A percentile compares a stretch with the other conserved stretches of the same genome.
Evolutionary conservation across 176 grass and related monocot species (phyloP).

Genomic region (Oropetium thomaeum): DNA sequence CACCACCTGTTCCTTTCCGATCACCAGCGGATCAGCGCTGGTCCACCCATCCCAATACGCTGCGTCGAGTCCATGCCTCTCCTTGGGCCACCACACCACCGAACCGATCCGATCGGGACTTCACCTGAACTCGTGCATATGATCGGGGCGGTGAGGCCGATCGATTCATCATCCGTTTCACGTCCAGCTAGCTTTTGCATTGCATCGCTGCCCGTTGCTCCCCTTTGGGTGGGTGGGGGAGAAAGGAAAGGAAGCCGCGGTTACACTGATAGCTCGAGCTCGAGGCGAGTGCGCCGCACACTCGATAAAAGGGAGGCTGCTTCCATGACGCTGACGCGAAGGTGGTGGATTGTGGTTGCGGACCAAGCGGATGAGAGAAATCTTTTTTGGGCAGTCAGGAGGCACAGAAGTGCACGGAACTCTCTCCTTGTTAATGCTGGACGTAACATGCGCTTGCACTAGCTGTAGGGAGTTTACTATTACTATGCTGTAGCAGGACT

Average conservation of each 20-base stretch:
- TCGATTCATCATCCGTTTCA: background rate
- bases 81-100: background rate
- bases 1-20: background rate
- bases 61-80: background rate
- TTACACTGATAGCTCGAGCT: background rate
- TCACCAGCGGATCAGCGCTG: conserved; percentile 1
- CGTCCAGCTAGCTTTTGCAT: background rate
- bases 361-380: background rate
- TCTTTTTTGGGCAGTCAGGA: background rate
- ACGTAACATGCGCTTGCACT: background rate
- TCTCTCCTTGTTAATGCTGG: background rate
- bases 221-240: too few relatives aligned
- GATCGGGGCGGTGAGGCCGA: too few relatives aligned
- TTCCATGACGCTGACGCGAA: background rate
- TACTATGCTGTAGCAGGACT: background rate
- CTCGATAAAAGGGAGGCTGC: conserved; percentile 12
- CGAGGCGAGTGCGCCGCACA: conserved; percentile 3
- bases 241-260: conserved; percentile 4
- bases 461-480: too few relatives aligned
- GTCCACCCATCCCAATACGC: background rate
- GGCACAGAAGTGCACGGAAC: conserved; percentile 21
- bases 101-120: background rate
- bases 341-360: background rate
- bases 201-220: background rate
- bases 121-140: background rate